Evolutionary conservation across 306 rosid species (phyloP), one percentile per base, ranked within the genome.

Genomic region (Vigna unguiculata): DNA sequence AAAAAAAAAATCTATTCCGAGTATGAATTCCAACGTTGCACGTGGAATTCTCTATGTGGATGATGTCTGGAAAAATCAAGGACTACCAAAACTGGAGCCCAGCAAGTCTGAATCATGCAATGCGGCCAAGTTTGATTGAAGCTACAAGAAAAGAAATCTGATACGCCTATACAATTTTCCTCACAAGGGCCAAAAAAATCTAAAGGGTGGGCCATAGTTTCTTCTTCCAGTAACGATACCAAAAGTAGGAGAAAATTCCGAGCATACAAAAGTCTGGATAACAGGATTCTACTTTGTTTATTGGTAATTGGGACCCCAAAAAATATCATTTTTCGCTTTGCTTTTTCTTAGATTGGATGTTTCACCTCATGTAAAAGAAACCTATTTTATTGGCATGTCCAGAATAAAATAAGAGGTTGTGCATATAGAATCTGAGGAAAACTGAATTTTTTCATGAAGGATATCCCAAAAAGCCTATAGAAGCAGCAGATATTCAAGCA

Each of bases 1-100:
- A 83, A 83, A 34, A 83, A 77, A 81, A 25, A 25, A 25, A 3
- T 70, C 72, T 55, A 55, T 45, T 76, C 78, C 52, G 77, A 49
- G 40, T 41, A 76, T 43, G 60, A 63, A 36, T 72, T 72, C 62
- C 61, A 64, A 62, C 19, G 30, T 65, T 83, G 80, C 68, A 34
- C 9, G 41, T 59, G 43, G 21, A 59, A 59, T 61, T 60, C 46
- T 61, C 59, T 75, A 21, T 11, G 2, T 3, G 61, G 20, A 19
- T 40, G 72, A 46, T 24, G 17, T 43, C 40, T 17, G 22, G 59
- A 34, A 12, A 45, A 15, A 20, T 21, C 15, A 40, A 64, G 10
- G 17, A 38, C 51, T 38, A 24, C 4, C 13, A 46, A 32, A 40
- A 52, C 7, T 64, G 61, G 53, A 80, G 34, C 79, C 52, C 32